Evolutionary conservation across 306 rosid genomes (phyloP), one percentile per base, ranked within the genome.

Genomic region (Castanea crenata): DNA sequence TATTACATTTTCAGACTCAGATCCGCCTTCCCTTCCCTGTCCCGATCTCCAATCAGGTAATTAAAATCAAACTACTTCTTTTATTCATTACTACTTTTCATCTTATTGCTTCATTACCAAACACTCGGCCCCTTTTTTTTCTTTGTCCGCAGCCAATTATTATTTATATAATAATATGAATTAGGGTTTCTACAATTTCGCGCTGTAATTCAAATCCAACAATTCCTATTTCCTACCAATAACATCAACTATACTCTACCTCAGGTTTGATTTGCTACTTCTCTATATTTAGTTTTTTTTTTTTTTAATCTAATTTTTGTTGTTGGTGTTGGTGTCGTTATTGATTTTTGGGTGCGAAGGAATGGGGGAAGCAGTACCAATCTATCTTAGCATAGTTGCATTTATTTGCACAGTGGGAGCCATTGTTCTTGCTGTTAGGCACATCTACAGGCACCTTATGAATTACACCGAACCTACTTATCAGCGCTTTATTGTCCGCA

Each of bases 401-500:
- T 91, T 95, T 76, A n/a, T 88, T 4, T 95, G 99, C 90, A 91
- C 99, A 13, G 61, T 65, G 51, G 99, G 96, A 84, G 99, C 98
- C 38, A 85, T 93, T 73, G 88, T 90, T 87, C 58, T 95, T 70
- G 96, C 98, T 5, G 41, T 89, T 75, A 58, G 88, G 71, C 99
- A 95, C 41, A 95, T 95, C 73, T 95, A 91, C 78, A 77, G 91
- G 75, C 99, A 95, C 80, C 97, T 95, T 74, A 81, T 89, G 84
- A 95, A 95, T 82, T 95, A 95, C 82, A 95, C 98, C 8, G 99
- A 95, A 35, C 99, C 99, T 54, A 93, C 94, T 77, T 95, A 95
- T 78, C 99, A 95, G 86, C 91, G 99, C 61, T 91, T 84, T 76
- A 95, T 95, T 41, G 99, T 93, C 55, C 93, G 99, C 49, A 95